Conservation (phyloP, 208 protist genomes). For the Leishmania lainsoni region DNA sequence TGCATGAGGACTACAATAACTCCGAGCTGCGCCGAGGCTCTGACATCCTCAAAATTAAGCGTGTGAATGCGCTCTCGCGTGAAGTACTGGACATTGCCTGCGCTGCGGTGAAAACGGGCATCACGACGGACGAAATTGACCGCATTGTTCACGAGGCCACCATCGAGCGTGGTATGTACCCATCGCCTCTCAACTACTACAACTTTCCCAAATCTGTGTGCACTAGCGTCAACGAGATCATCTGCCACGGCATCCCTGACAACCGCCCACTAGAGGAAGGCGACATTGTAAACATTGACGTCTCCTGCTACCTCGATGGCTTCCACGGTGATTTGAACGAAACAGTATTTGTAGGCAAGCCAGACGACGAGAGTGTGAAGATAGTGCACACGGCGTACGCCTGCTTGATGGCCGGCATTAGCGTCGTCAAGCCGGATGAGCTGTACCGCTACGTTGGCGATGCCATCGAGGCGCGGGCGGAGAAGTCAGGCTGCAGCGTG, state of each 20-base stretch:
- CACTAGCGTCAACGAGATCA: slow-evolving; percentile 96
- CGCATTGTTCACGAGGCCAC: slow-evolving; percentile 92
- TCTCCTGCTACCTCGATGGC: slow-evolving; percentile 95
- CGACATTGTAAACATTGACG: slow-evolving; percentile 99
- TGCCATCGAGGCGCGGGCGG: slow-evolving; percentile 79
- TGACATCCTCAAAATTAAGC: slow-evolving; percentile 91
- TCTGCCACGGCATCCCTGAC: slow-evolving; percentile 98
- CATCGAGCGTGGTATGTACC: slow-evolving; percentile 94
- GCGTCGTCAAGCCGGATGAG: slow-evolving; percentile 76
- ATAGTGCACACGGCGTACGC: slow-evolving; percentile 87
- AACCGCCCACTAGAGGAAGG: slow-evolving; percentile 92
- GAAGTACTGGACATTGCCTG: slow-evolving; percentile 97
- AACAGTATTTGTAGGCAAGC: slow-evolving; percentile 91
- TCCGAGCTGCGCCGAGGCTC: slow-evolving; percentile 72
- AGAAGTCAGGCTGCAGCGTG: slow-evolving; percentile 67
- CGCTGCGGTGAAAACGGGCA: slow-evolving; percentile 83
- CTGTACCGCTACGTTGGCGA: slow-evolving; percentile 88
- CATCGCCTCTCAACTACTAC: slow-evolving; percentile 98
- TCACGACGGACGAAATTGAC: slow-evolving; percentile 99
- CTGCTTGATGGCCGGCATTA: slow-evolving; percentile 83
- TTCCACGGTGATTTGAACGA: slow-evolving; percentile 94
- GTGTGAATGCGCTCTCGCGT: slow-evolving; percentile 83
- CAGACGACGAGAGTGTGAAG: slow-evolving; percentile 71
- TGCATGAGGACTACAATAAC: slow-evolving; percentile 75
- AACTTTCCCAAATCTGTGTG: slow-evolving; percentile 98